Conservation (phyloP, 2,329 filamentous ascomycete genomes). For the Trichoderma koningiopsis region DNA sequence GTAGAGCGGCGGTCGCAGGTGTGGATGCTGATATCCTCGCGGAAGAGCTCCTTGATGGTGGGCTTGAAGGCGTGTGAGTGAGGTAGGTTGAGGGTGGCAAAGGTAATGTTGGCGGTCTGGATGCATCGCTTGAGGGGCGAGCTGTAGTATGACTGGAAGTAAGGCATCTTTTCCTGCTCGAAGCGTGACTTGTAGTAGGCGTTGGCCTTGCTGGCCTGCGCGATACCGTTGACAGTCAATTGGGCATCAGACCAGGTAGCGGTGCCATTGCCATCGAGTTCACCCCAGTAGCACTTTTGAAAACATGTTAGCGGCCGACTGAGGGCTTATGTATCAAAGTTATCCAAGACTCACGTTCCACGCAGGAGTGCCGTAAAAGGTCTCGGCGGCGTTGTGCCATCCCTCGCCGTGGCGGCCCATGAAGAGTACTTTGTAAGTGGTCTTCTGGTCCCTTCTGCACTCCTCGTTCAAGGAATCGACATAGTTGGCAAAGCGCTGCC, state of each 20-base stretch:
- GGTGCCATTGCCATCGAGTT: slow-evolving; percentile 65
- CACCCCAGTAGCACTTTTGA: slow-evolving; percentile 64
- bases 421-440: slow-evolving; percentile 67
- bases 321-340: not conserved
- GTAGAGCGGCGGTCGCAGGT: slow-evolving; percentile 66
- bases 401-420: slow-evolving; percentile 72
- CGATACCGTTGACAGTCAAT: slow-evolving; percentile 58
- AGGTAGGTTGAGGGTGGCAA: slow-evolving; percentile 55
- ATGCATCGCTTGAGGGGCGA: slow-evolving; percentile 66
- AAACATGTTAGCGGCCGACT: not conserved
- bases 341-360: slow-evolving; percentile 60
- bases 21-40: slow-evolving; percentile 68
- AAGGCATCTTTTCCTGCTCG: slow-evolving; percentile 55
- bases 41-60: slow-evolving; percentile 63
- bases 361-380: slow-evolving; percentile 66
- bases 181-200: slow-evolving; percentile 61
- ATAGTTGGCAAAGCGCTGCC: slow-evolving; percentile 65
- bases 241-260: slow-evolving; percentile 64
- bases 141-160: slow-evolving; percentile 65
- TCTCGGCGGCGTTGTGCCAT: slow-evolving; percentile 63
- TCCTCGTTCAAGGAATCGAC: slow-evolving; percentile 56
- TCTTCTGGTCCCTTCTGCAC: slow-evolving; percentile 43
- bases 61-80: slow-evolving; percentile 55
- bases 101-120: slow-evolving; percentile 64
- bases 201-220: slow-evolving; percentile 60